These are phyloP conservation scores for Fistulifera pelliculosa DNA, from an alignment of 108 stramenopile genomes.

Conservation along the genomic window DNA sequence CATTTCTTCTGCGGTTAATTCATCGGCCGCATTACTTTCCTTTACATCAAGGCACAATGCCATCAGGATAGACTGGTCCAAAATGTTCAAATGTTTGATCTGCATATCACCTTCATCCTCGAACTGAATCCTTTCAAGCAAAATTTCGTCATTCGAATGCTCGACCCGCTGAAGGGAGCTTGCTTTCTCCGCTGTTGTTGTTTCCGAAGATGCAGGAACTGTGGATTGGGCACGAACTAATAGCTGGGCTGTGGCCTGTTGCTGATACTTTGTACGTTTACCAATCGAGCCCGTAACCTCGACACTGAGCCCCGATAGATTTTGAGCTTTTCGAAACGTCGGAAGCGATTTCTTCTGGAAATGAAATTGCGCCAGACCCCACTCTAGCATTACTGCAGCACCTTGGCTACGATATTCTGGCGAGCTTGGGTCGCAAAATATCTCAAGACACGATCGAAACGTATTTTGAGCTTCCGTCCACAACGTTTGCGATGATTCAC, in stretches of 20 bases:
- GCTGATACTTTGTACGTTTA: conserved; percentile 86
- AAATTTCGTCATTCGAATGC: conserved; percentile 62
- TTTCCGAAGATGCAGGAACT: not conserved
- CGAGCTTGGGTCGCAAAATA: conserved; percentile 8
- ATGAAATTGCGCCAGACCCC: conserved; percentile 83
- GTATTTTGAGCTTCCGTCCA: conserved; percentile 36
- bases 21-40: conserved; percentile 89
- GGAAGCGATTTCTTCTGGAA: conserved; percentile 58
- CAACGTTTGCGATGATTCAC: conserved; percentile 44
- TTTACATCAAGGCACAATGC: conserved; percentile 94
- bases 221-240: conserved; percentile 63
- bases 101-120: conserved; percentile 52
- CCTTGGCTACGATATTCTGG: conserved; percentile 11
- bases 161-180: conserved; percentile 14
- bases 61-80: conserved; percentile 86
- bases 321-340: conserved; percentile 48
- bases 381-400: conserved; percentile 67
- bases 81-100: conserved; percentile 38
- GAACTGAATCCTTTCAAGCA: conserved; percentile 81
- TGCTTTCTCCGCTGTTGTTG: conserved; percentile 1
- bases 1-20: conserved; percentile 95
- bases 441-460: conserved; percentile 12
- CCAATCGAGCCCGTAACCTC: conserved; percentile 84
- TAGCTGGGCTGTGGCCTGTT: conserved; percentile 74
- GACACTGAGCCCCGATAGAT: conserved; percentile 47